Conservation (phyloP, 305 asterid genomes). For the Striga hermonthica region DNA sequence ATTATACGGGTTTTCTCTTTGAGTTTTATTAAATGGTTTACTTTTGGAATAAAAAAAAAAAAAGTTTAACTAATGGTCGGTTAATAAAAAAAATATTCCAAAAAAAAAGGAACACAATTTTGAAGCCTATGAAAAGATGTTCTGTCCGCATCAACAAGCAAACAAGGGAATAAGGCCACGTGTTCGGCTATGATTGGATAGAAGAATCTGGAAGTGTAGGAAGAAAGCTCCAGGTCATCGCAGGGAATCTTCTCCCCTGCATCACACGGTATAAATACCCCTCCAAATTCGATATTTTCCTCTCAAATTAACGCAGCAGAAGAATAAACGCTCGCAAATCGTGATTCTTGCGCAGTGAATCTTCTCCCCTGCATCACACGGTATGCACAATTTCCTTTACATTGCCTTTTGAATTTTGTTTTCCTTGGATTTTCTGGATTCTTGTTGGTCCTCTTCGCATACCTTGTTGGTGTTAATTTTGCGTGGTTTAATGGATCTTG, state of each 20-base stretch:
- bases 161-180: slow-evolving; percentile 10
- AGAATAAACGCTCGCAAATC: neutral
- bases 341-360: neutral
- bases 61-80: too few species aligned
- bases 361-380: too few species aligned
- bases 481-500: neutral
- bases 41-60: too few species aligned
- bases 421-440: neutral
- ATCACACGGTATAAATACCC: slow-evolving; percentile 23
- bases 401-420: neutral
- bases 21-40: too few species aligned
- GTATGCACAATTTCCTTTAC: neutral
- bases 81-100: too few species aligned
- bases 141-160: neutral
- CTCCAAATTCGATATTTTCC: slow-evolving; percentile 5
- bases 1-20: too few species aligned
- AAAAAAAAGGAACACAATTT: too few species aligned
- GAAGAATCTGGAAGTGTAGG: slow-evolving; percentile 43
- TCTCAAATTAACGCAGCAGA: neutral
- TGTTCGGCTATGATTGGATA: slow-evolving; percentile 37
- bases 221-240: slow-evolving; percentile 15
- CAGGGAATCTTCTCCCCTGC: slow-evolving; percentile 13
- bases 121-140: too few species aligned
- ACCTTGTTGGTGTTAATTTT: neutral
- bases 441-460: neutral